Evolutionary conservation across 2,329 filamentous ascomycete species (phyloP).

Genomic region (Seiridium unicorne): DNA sequence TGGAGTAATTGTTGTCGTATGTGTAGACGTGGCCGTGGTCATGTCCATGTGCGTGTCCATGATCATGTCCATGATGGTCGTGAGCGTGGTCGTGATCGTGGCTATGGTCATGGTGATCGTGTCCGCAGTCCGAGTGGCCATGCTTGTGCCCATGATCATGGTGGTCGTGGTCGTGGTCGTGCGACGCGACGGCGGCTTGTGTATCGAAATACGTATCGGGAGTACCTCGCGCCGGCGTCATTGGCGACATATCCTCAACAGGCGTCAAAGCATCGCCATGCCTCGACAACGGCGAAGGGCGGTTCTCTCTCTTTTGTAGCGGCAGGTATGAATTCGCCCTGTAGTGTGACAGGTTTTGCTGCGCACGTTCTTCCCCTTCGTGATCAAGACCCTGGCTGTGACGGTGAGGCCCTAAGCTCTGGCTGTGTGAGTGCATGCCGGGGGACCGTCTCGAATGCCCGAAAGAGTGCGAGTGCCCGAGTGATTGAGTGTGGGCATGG

Average conservation of each 20-base stretch:
- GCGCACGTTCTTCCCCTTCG: background rate
- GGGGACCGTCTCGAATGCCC: conserved; percentile 32
- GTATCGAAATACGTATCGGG: conserved; percentile 15
- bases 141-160: conserved; percentile 21
- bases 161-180: conserved; percentile 18
- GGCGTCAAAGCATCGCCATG: conserved; percentile 21
- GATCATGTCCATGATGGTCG: conserved; percentile 12
- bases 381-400: conserved; percentile 27
- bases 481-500: conserved; percentile 29
- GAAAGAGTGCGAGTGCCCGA: conserved; percentile 34
- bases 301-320: conserved; percentile 30
- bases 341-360: conserved; percentile 26
- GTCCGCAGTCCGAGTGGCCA: conserved; percentile 20
- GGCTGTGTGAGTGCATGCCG: conserved; percentile 24
- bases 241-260: conserved; percentile 13
- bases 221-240: conserved; percentile 5
- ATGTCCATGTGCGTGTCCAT: conserved; percentile 8
- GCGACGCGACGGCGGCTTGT: background rate
- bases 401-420: conserved; percentile 27
- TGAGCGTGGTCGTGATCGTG: conserved; percentile 21
- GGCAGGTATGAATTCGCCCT: conserved; percentile 31
- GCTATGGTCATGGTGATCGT: conserved; percentile 6
- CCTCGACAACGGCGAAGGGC: conserved; percentile 29
- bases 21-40: conserved; percentile 23
- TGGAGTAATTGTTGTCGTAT: conserved; percentile 54